Evolutionary conservation across 73 alveolate species (phyloP), one percentile per base, ranked within the genome.

Genomic region (Paramecium caudatum): DNA sequence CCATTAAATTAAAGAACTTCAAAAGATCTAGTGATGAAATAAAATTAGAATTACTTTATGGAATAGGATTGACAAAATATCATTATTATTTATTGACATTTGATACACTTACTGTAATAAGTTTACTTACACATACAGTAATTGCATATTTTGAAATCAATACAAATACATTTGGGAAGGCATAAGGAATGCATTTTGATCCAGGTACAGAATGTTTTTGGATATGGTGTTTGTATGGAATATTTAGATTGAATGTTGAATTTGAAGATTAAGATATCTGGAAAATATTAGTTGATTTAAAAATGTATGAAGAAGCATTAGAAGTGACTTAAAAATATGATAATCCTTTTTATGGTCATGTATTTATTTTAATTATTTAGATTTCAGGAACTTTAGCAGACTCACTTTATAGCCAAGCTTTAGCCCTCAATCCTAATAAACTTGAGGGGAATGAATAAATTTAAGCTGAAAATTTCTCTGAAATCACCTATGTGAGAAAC

Each of bases 41-140:
- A 27, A 55, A 55, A 55, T 74, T 39, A 7, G 88, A 74, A 23
- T 41, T 41, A 74, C 21, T 74, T 16, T 74, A 74, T 74, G 88
- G 88, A 17, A 41, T 74, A 12, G 88, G 88, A 41, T 47, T 74
- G 8, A 74, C 88, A 41, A 74, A 41, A 74, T 74, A 41, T 45
- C 88, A 74, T 74, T 74, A 74, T n/a, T 74, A 74, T 74, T 47
- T 74, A 3, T 74, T 74, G 43, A 74, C 88, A 4, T 74, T 74
- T 74, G 88, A 74, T 39, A 39, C 88, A 3, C 8, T 74, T 3
- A 74, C 88, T 74, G 19, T 74, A 39, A 23, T 74, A 5, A 41
- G 19, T 39, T 8, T 74, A 0, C 39, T 74, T 0, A 36, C 88
- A 9, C 17, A 36, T 34, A 41, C 62, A 1, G 88, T 74, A 3